Conservation (phyloP, 1,284 basidiomycete species). For the Boletellus dicymbophilus region DNA sequence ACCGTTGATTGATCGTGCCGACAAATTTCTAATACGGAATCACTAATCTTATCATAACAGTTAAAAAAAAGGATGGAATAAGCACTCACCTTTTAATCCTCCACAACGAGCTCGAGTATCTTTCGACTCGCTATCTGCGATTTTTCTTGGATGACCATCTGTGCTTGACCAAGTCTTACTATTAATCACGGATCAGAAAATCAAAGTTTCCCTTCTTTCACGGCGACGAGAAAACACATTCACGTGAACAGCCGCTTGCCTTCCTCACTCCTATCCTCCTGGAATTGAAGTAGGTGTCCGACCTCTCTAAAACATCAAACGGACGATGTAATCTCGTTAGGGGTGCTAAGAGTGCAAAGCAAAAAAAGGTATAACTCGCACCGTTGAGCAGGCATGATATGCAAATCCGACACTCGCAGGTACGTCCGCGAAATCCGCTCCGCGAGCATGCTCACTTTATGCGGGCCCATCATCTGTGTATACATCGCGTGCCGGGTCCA, state of each 20-base stretch:
- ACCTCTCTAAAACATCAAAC: conserved; percentile 18
- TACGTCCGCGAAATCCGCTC: conserved; percentile 21
- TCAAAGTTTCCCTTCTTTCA: not conserved
- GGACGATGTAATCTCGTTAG: too few relatives aligned
- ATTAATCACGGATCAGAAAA: not conserved
- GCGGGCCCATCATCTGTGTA: conserved; percentile 22
- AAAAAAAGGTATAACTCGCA: too few relatives aligned
- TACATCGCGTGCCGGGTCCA: conserved; percentile 23
- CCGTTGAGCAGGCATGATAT: conserved; percentile 26
- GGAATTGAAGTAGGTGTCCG: conserved; percentile 19
- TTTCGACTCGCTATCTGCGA: conserved; percentile 15
- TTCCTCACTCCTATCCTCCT: conserved; percentile 20
- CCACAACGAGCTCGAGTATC: conserved; percentile 15
- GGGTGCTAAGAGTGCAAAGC: too few relatives aligned
- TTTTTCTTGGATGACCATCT: conserved; percentile 16
- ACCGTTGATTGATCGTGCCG: conserved; percentile 8
- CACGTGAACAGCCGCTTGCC: conserved; percentile 12
- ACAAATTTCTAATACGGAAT: conserved; percentile 11
- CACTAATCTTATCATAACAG: too few relatives aligned
- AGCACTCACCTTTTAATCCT: conserved; percentile 14
- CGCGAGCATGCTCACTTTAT: conserved; percentile 25
- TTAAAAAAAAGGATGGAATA: too few relatives aligned
- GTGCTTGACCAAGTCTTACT: conserved; percentile 15
- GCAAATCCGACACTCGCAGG: conserved; percentile 18
- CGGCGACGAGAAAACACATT: not conserved